These are phyloP conservation scores for Trametes versicolor DNA, from an alignment of 1,284 basidiomycete genomes.

Conservation along the genomic window DNA sequence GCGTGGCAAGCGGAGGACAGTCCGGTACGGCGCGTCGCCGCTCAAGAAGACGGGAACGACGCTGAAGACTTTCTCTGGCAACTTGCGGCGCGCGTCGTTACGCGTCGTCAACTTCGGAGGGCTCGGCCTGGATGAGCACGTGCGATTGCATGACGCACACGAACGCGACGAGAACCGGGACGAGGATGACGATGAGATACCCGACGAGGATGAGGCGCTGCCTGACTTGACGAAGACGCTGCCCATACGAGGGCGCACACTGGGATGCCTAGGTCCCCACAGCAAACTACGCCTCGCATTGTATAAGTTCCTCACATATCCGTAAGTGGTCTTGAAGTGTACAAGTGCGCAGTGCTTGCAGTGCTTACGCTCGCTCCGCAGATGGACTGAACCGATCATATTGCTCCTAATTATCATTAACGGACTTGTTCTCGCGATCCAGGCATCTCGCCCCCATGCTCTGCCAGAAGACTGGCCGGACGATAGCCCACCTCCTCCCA, in stretches of 20 bases:
- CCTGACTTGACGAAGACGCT: slow-evolving; percentile 57
- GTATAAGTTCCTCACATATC: slow-evolving; percentile 74
- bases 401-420: slow-evolving; percentile 88
- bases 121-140: slow-evolving; percentile 65
- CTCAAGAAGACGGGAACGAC: slow-evolving; percentile 66
- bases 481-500: slow-evolving; percentile 54
- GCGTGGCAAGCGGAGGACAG: slow-evolving; percentile 53
- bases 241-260: slow-evolving; percentile 81
- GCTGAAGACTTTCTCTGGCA: slow-evolving; percentile 66
- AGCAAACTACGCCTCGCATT: slow-evolving; percentile 71
- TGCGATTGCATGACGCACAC: slow-evolving; percentile 61
- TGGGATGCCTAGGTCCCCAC: slow-evolving; percentile 80
- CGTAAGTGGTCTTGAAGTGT: slow-evolving; percentile 53
- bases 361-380: too few species aligned
- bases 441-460: slow-evolving; percentile 70
- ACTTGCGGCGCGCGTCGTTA: slow-evolving; percentile 75
- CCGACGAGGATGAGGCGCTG: slow-evolving; percentile 46
- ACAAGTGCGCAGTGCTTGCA: slow-evolving; percentile 10
- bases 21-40: slow-evolving; percentile 60
- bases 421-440: slow-evolving; percentile 85
- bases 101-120: slow-evolving; percentile 87
- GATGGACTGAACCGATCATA: slow-evolving; percentile 90
- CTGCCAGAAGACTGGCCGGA: slow-evolving; percentile 52
- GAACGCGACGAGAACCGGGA: slow-evolving; percentile 42
- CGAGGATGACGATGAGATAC: slow-evolving; percentile 45